A percentile compares a stretch with the other conserved stretches of the same genome.
These are phyloP conservation scores for Chenopodium quinoa DNA, from an alignment of 148 eudicot genomes.

Conservation along the genomic window DNA sequence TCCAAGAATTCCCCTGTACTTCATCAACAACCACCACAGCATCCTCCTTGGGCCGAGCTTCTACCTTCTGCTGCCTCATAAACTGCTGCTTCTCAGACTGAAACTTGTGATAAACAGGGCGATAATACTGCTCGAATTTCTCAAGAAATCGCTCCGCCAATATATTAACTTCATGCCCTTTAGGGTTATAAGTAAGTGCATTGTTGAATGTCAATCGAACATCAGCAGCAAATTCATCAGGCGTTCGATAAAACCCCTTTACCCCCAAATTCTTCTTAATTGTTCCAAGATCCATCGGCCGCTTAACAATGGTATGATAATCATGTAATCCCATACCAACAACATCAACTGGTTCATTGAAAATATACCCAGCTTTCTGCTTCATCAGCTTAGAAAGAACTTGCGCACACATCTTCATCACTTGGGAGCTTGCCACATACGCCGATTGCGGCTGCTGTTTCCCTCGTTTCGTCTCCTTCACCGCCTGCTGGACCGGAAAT, in stretches of 20 bases:
- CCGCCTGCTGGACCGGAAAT: background rate
- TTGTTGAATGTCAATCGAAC: slow-evolving; percentile 71
- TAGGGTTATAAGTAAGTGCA: slow-evolving; percentile 72
- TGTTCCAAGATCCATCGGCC: slow-evolving; percentile 70
- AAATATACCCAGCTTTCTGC: slow-evolving; percentile 35
- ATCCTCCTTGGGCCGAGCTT: slow-evolving; percentile 10
- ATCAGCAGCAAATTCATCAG: slow-evolving; percentile 61
- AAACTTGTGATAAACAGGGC: slow-evolving; percentile 44
- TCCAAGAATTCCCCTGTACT: slow-evolving; percentile 62
- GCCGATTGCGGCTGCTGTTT: background rate
- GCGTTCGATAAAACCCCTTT: slow-evolving; percentile 40
- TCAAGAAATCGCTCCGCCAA: slow-evolving; percentile 49
- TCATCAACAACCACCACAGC: slow-evolving; percentile 35
- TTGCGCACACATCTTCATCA: slow-evolving; percentile 41
- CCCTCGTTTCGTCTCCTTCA: slow-evolving; percentile 3
- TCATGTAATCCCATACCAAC: slow-evolving; percentile 38
- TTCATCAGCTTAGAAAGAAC: slow-evolving; percentile 44
- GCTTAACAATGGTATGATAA: slow-evolving; percentile 41
- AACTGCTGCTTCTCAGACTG: slow-evolving; percentile 25
- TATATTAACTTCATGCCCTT: slow-evolving; percentile 59
- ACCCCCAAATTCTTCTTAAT: slow-evolving; percentile 32
- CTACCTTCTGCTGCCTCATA: background rate
- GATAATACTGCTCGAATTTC: slow-evolving; percentile 55
- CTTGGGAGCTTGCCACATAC: slow-evolving; percentile 8
- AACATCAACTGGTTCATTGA: slow-evolving; percentile 48